Base-by-base conservation (phyloP, 1,284 basidiomycete genomes). In the Pseudozyma sp. region DNA sequence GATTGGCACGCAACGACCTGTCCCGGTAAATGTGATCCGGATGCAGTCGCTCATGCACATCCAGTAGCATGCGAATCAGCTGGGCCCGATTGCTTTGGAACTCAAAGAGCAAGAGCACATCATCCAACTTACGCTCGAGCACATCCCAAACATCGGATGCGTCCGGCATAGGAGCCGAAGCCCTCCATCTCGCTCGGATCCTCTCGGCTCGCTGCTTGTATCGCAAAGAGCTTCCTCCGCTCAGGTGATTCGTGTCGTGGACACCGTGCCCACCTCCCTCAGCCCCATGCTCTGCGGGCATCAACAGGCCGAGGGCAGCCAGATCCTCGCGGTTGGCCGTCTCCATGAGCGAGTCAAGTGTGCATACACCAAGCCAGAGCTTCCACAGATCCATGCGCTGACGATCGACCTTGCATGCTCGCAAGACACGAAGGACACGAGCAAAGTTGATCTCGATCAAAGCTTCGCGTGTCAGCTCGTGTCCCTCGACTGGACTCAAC, bases 361-460 rank as follows among this genome's bases (percentile, higher is more conserved):
- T 61, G 31, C 56, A 45, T 3, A 73, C 61, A 45, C 78, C 79
- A 4, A 84, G 74, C 82, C 82, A 84, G 25, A 79, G 57, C 49
- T 64, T 71, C 82, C 82, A 84, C n/a, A 84, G 52, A 48, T 77
- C 69, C 49, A 84, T 53, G 11, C 74, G 70, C 49, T 83, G 77
- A 8, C 82, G 67, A 51, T 84, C 81, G 25, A 82, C 25, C 58
- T 76, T 76, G 67, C 82, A 83, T 2, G 78, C 77, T 13, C 65
- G 62, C 51, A 83, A 57, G 35, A 78, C 76, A 12, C 77, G 67
- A n/a, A 74, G 44, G 19, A 78, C 75, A 16, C 77, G 69, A 11
- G 65, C 61, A 56, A 76, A 79, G 62, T 83, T 83, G 69, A 80
- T 74, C 59, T 83, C 82, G 48, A 83, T 56, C 11, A 83, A 65